phyloP scores from a whole-genome alignment of 257 asterid genomes.

The Nicotiana otophora region DNA sequence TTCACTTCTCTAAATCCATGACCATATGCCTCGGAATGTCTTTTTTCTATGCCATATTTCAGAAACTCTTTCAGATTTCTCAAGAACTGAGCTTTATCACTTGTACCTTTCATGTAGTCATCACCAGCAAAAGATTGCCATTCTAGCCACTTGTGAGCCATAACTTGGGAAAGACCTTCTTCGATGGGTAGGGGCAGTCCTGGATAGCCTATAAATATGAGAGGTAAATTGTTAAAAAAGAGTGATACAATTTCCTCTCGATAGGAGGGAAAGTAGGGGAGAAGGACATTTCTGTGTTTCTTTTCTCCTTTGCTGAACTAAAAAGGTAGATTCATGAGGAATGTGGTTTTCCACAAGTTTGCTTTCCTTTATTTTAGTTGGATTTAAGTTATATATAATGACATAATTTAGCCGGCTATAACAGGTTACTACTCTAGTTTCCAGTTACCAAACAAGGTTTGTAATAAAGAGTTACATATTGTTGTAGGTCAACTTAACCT shows the following conservation, averaged over 20 bases:
- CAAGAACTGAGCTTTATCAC: not conserved
- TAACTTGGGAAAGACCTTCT: constrained; percentile 4
- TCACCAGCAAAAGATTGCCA: not conserved
- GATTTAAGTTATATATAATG: not conserved
- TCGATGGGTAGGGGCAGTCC: not conserved
- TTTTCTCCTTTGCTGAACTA: not conserved
- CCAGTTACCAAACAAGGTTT: not conserved
- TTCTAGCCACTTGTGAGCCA: constrained; percentile 8
- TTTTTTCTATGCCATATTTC: not conserved
- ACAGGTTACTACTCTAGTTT: not conserved
- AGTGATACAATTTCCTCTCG: not conserved
- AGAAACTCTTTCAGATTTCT: constrained; percentile 1
- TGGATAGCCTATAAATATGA: not conserved
- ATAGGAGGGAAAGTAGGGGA: not conserved
- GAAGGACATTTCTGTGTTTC: not conserved
- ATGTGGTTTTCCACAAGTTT: not conserved
- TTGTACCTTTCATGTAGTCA: not conserved
- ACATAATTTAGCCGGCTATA: not conserved
- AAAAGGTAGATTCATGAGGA: not conserved
- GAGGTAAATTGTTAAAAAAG: not conserved
- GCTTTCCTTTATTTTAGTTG: not conserved
- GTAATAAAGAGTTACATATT: not conserved
- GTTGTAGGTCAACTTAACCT: not conserved
- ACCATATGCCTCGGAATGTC: not conserved
- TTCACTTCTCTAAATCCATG: constrained; percentile 10